phyloP scores from a whole-genome alignment of 768 basidiomycete genomes.

The Serpula lacrymans region DNA sequence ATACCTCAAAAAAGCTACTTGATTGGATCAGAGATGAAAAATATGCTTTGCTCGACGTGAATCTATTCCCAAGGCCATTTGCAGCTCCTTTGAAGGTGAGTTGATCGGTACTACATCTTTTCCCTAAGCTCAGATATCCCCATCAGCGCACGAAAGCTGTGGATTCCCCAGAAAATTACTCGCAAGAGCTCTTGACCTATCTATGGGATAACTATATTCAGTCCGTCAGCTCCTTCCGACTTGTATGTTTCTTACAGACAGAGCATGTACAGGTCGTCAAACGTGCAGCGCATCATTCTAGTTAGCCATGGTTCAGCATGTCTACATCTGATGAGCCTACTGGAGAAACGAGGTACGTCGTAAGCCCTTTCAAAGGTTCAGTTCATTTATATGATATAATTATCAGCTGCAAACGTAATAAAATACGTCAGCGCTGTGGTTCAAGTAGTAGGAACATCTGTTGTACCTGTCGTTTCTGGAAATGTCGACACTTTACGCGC shows the following conservation, averaged over 20 bases:
- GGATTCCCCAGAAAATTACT: constrained; percentile 45
- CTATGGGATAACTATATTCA: constrained; percentile 97
- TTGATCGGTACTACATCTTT: background rate
- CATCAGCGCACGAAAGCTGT: constrained; percentile 37
- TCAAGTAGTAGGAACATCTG: constrained; percentile 71
- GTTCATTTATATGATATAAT: background rate
- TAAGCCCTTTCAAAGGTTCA: background rate
- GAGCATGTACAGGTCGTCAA: constrained; percentile 58
- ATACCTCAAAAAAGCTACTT: constrained; percentile 78
- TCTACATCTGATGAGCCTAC: constrained; percentile 67
- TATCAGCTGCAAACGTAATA: constrained; percentile 49
- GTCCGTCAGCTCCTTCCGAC: constrained; percentile 48
- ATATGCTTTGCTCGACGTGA: constrained; percentile 83
- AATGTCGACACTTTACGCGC: constrained; percentile 51
- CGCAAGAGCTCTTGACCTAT: constrained; percentile 67
- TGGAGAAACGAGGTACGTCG: constrained; percentile 63
- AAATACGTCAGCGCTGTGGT: constrained; percentile 67
- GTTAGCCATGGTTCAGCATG: constrained; percentile 90
- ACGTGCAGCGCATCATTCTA: constrained; percentile 69
- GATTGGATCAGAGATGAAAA: constrained; percentile 66
- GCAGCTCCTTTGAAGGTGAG: constrained; percentile 32
- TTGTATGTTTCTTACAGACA: no score
- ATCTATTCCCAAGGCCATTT: constrained; percentile 67
- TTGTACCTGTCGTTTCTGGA: constrained; percentile 50
- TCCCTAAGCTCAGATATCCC: constrained; percentile 1